Conservation (phyloP, 169 alveolate genomes). For the Toxoplasma gondii region DNA sequence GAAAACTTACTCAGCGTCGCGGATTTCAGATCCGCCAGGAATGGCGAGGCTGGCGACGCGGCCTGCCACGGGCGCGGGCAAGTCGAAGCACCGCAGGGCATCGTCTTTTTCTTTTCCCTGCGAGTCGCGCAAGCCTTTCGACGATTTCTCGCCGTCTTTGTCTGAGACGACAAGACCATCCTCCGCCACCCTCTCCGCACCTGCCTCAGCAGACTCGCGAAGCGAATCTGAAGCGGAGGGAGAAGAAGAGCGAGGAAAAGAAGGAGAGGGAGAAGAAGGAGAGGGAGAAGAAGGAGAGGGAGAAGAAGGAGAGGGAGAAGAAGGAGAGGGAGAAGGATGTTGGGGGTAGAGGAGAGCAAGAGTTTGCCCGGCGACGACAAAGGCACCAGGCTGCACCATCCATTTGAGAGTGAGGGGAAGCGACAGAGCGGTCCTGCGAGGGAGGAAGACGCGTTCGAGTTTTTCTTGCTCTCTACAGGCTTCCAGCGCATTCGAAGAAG, state of each 20-base stretch:
- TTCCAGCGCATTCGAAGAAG: not conserved
- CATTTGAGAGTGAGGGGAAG: slow-evolving; percentile 1
- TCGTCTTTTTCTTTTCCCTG: not conserved
- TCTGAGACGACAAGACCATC: not conserved
- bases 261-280: not conserved
- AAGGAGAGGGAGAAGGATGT: not conserved
- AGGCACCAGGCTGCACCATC: not conserved
- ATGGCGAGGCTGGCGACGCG: not conserved
- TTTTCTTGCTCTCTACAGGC: not conserved
- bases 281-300: not conserved
- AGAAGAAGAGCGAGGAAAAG: not conserved
- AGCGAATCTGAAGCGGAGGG: not conserved
- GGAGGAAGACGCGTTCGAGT: not conserved
- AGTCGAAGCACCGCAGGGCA: not conserved
- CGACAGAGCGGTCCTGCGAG: not conserved
- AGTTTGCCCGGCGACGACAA: slow-evolving; percentile 21
- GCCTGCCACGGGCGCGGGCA: not conserved
- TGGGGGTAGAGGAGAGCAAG: slow-evolving; percentile 12
- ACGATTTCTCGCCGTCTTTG: not conserved
- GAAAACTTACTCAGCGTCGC: too few relatives aligned
- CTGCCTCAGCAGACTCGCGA: not conserved
- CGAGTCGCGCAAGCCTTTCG: not conserved
- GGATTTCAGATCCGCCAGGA: too few relatives aligned
- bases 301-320: not conserved
- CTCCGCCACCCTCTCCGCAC: not conserved